Evolutionary conservation across 345 rosid genomes (phyloP).

Genomic region (Rhodomyrtus tomentosa): DNA sequence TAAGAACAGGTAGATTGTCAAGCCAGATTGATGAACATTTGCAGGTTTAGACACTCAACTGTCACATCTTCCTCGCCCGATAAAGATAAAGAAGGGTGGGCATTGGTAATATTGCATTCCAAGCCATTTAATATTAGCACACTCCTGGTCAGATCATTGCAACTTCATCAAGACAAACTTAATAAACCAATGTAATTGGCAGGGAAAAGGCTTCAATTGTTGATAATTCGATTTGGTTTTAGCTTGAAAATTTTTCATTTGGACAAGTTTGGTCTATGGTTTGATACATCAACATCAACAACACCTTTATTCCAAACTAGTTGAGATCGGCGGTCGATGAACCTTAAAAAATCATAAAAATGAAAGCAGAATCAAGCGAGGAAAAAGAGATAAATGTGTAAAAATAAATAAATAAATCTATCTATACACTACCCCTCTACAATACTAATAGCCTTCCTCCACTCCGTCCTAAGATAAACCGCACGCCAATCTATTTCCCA

Average conservation of each 20-base stretch:
- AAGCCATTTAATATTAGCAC: neutral
- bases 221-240: neutral
- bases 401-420: too few relatives aligned
- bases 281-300: too few relatives aligned
- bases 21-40: neutral
- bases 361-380: too few relatives aligned
- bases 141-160: neutral
- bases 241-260: neutral
- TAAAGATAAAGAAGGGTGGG: neutral
- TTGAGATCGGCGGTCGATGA: too few relatives aligned
- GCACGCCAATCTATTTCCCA: too few relatives aligned
- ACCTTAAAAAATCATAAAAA: too few relatives aligned
- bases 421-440: too few relatives aligned
- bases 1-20: neutral
- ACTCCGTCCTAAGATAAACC: too few relatives aligned
- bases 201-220: neutral
- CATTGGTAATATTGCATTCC: neutral
- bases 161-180: neutral
- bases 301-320: too few relatives aligned
- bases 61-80: neutral
- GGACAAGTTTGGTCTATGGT: neutral
- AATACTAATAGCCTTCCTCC: too few relatives aligned
- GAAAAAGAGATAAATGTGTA: too few relatives aligned
- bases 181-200: neutral
- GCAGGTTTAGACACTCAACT: neutral